Base-by-base conservation (phyloP, 352 stramenopile genomes). In the Phytophthora fragariaefolia region DNA sequence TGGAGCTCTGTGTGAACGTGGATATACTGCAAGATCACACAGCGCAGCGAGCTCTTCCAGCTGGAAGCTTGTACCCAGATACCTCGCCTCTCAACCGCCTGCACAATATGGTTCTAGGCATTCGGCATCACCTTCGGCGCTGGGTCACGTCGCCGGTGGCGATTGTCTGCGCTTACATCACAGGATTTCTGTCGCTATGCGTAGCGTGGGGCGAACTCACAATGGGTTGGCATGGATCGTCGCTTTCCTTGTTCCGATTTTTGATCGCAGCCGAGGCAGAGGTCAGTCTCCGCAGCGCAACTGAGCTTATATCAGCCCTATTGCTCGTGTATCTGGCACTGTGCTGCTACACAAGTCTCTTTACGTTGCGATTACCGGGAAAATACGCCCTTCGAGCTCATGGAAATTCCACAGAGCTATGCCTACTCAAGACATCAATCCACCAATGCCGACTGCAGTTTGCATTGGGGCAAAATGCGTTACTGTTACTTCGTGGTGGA, bases 381-480 rank as follows among this genome's bases (percentile, higher is more conserved):
- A 75, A 77, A 28, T 87, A 76, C n/a, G 72, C 74, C 8, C 57
- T 91, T 47, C 81, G 76, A 34, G 66, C 64, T 2, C 77, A 86
- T 49, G 63, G 79, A 23, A 89, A 90, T 58, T 88, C 77, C 28
- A 89, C 76, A 8, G 81, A 88, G 51, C 40, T 87, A 0, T 78
- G 76, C 48, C 66, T 93, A 26, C 74, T 93, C 52, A 86, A 81
- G 63, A 82, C 79, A 2, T 77, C 83, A 7, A 82, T 90, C 43
- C 48, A 89, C 22, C 81, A 91, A 48, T 89, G 81, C 42, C 81
- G 85, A 1, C 69, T 93, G 15, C 85, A 93, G 66, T 93, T 93
- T 36, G 67, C 83, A 5, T 70, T 92, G 30, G 78, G 73, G 8
- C 86, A 91, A 65, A 93, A 91, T 48, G 80, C 90, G 28, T 42